Evolutionary conservation across 1,284 basidiomycete genomes (phyloP), one percentile per base, ranked within the genome.

Genomic region (Sanghuangporus sanghuang): DNA sequence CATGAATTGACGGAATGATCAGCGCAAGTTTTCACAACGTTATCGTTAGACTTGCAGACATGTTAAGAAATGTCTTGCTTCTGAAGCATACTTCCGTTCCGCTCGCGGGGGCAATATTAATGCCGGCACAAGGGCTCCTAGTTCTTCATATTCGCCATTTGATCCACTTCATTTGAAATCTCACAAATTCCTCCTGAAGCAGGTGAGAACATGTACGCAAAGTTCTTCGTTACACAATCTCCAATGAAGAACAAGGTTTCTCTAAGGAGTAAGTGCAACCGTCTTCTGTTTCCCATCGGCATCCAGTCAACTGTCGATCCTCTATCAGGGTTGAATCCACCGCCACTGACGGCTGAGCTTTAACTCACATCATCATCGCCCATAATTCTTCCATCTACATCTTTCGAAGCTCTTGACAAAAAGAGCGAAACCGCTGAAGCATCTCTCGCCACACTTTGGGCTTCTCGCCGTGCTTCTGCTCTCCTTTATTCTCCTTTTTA

Each of bases 321-420:
- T n/a, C 16, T 46, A 46, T 57, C 57, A 59, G 44, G 57, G 57
- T 27, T 59, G 57, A 2, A 36, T 35, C 23, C 46, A 59, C 57
- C 38, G 57, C 57, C 57, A 59, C 57, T 59, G 57, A 23, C 32
- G 21, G 44, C 12, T 46, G 44, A 46, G 44, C 16, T 46, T 44
- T n/a, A n/a, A 12, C 44, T 44, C 56, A 14, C n/a, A 44, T 57
- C 44, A 42, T 48, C 56, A 57, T 44, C 56, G 56, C 56, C 39
- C 56, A 42, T 12, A 23, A 49, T 54, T 54, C 53, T 54, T 38
- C 27, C 36, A 54, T 54, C 53, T 38, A 36, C 53, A 54, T 54
- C 53, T 54, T 54, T 54, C 27, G 53, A 54, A 54, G 53, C 27
- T n/a, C 40, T 42, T n/a, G n/a, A 18, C 48, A 18, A 8, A 23